phyloP scores from a whole-genome alignment of 2,329 filamentous ascomycete genomes.

The Zasmidium angulare region DNA sequence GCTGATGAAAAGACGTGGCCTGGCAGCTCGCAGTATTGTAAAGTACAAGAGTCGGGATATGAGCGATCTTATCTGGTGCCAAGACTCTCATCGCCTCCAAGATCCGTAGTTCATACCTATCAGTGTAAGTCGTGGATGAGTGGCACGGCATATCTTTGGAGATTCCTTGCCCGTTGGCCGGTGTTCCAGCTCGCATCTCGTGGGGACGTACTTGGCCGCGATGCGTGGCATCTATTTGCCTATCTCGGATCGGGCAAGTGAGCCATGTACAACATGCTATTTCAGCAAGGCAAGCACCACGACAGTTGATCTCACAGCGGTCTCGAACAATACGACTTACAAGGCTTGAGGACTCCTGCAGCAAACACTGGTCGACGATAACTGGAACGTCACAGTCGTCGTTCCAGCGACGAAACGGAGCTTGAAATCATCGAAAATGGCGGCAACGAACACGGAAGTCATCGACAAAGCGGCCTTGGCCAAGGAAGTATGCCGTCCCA shows the following conservation, averaged over 20 bases:
- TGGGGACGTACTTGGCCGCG: neutral
- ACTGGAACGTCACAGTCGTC: too few relatives aligned
- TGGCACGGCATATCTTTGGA: neutral
- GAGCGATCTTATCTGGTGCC: slow-evolving; percentile 5
- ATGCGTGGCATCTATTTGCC: neutral
- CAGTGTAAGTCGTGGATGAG: too few relatives aligned
- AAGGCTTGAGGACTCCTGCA: too few relatives aligned
- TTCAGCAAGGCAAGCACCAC: too few relatives aligned
- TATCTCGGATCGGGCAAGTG: slow-evolving; percentile 6
- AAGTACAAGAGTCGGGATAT: neutral
- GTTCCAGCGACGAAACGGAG: too few relatives aligned
- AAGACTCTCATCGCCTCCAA: neutral
- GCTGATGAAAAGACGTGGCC: neutral
- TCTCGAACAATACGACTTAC: too few relatives aligned
- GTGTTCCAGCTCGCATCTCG: neutral
- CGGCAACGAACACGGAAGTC: neutral
- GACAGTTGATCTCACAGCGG: too few relatives aligned
- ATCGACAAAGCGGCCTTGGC: slow-evolving; percentile 7
- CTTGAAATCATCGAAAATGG: neutral
- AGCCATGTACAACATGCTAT: neutral
- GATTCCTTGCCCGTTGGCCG: neutral
- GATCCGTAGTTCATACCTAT: too few relatives aligned
- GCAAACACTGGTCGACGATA: too few relatives aligned
- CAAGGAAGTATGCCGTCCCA: slow-evolving; percentile 13
- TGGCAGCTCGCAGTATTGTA: neutral